A percentile compares a stretch with the other conserved stretches of the same genome.
Evolutionary conservation across 2,329 filamentous ascomycete species (phyloP).

Genomic region (Fusarium heterosporum): DNA sequence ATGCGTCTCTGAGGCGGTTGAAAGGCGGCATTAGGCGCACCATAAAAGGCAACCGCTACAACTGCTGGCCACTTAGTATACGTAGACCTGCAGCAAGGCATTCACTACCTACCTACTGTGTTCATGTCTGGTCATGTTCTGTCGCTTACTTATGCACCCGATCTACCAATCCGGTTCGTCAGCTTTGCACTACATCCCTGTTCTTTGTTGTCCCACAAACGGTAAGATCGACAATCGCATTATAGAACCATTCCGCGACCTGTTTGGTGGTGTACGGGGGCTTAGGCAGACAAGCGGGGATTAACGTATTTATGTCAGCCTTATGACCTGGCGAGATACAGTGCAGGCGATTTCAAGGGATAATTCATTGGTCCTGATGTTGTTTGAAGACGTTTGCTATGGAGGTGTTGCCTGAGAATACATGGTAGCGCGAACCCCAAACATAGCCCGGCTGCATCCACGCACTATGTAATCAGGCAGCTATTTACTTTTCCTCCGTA

Average conservation of each 20-base stretch:
- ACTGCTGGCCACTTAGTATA: conserved; percentile 3
- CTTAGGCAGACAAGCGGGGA: not conserved
- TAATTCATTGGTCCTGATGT: not conserved
- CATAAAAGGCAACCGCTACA: conserved; percentile 1
- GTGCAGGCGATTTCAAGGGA: too few species aligned
- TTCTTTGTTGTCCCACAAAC: not conserved
- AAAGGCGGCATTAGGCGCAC: not conserved
- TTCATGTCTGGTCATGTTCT: not conserved
- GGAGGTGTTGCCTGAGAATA: not conserved
- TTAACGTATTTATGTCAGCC: not conserved
- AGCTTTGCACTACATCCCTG: not conserved
- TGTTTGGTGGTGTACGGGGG: too few species aligned
- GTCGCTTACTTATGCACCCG: not conserved
- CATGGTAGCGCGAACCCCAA: not conserved
- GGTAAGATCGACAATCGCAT: not conserved
- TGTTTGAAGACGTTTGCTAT: not conserved
- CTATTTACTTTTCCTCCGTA: too few species aligned
- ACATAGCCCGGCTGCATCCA: not conserved
- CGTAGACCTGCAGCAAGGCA: not conserved
- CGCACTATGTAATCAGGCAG: not conserved
- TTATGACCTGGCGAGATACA: not conserved
- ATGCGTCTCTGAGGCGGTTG: not conserved
- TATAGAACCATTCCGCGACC: not conserved
- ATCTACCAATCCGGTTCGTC: not conserved
- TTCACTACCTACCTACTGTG: not conserved